Evolutionary conservation across 2,329 filamentous ascomycete genomes (phyloP), one percentile per base, ranked within the genome.

Genomic region (Sporothrix inflata): DNA sequence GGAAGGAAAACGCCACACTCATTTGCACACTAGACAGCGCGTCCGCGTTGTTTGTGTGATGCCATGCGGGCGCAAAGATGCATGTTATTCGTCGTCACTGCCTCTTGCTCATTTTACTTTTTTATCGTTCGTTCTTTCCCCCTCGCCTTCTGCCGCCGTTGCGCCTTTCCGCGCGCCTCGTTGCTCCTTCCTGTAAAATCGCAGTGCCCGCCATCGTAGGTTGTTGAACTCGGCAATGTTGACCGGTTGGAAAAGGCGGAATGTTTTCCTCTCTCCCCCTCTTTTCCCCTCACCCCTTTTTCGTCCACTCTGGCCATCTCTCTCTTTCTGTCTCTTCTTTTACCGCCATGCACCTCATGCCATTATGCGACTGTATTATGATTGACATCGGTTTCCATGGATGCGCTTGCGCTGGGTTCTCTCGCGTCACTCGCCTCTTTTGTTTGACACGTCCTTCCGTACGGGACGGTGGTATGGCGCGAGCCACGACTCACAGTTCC

Each of bases 361-460:
- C 49, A 55, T 40, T 69, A 55, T 40, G 12, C 6, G 49, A 34
- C 49, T 21, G 30, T 42, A 42, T 42, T 68, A 68, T 69, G 66
- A 69, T 57, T 69, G 11, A 42, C 49, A 51, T 21, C 66, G 16
- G 49, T 16, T 51, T 69, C 49, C 49, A 69, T 69, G 49, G 66
- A 42, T 69, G 49, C 27, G 66, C 21, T 55, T 55, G n/a, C 49
- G 21, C 34, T 53, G 66, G 66, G n/a, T 51, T 2, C 66, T 21
- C n/a, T 49, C 66, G 63, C 42, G 63, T 67, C 63, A 67, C 63
- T 67, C 63, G 63, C 42, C 42, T 67, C 27, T 67, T 67, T 8
- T n/a, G n/a, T n/a, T 40, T 34, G 21, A 42, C 27, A 55, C 47
- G 30, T 16, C 66, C 66, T 55, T 53, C 27, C 49, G 49, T 40